phyloP scores from a whole-genome alignment of 1,284 basidiomycete genomes.

The Ustilago lituana region DNA sequence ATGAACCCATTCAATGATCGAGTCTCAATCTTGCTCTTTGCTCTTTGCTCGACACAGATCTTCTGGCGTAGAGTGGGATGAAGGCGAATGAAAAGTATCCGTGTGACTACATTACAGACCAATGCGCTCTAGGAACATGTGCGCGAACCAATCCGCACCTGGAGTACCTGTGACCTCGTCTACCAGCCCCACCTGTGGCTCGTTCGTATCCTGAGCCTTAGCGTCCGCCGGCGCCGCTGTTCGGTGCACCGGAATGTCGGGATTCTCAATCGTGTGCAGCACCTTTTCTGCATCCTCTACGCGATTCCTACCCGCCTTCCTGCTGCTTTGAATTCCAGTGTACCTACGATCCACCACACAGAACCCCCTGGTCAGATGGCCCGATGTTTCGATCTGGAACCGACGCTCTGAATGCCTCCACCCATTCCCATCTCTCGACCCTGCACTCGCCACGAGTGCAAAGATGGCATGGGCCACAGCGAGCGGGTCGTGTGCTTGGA shows the following conservation, averaged over 20 bases:
- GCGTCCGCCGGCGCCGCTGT: neutral
- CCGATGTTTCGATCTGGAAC: constrained; percentile 60
- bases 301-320: constrained; percentile 35
- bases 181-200: constrained; percentile 28
- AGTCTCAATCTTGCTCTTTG: too few species aligned
- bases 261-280: constrained; percentile 27
- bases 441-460: constrained; percentile 14
- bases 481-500: constrained; percentile 63
- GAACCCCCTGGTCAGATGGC: constrained; percentile 58
- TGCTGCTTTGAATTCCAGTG: constrained; percentile 37
- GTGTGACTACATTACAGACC: constrained; percentile 7
- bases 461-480: constrained; percentile 63
- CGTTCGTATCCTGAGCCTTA: neutral
- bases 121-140: constrained; percentile 49
- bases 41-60: too few species aligned
- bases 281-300: constrained; percentile 15
- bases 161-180: constrained; percentile 54
- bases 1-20: too few species aligned
- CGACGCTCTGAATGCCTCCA: constrained; percentile 39
- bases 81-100: neutral
- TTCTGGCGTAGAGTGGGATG: too few species aligned
- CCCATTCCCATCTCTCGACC: constrained; percentile 9
- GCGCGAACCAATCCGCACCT: constrained; percentile 52
- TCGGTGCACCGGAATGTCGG: constrained; percentile 17
- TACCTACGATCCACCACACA: constrained; percentile 58